Base-by-base conservation (phyloP, 2,329 filamentous ascomycete genomes). In the Paracorniculantispora psalliotae region DNA sequence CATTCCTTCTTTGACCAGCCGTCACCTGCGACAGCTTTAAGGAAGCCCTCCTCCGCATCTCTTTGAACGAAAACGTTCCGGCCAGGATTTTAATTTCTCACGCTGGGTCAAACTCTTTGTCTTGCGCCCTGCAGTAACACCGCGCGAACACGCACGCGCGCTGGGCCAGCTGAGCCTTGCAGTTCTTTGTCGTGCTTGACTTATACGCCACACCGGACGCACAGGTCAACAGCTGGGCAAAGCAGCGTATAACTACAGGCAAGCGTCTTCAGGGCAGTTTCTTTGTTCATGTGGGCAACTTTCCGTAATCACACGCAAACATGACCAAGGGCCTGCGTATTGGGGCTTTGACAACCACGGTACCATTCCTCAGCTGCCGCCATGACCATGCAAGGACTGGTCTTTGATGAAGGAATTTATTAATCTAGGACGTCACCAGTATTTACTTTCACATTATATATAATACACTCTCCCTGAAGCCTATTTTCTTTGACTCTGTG, bases 121-220 rank as follows among this genome's bases (percentile, higher is more conserved):
- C 10, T 4, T 37, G 33, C 7, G n/a, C n/a, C n/a, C n/a, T n/a
- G n/a, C n/a, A n/a, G n/a, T n/a, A n/a, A n/a, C n/a, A n/a, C n/a
- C n/a, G n/a, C n/a, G n/a, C n/a, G n/a, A n/a, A n/a, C n/a, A n/a
- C n/a, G n/a, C n/a, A n/a, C n/a, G n/a, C n/a, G n/a, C n/a, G n/a
- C n/a, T n/a, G n/a, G n/a, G n/a, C n/a, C n/a, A n/a, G n/a, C n/a
- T n/a, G n/a, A n/a, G n/a, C n/a, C n/a, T 33, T 33, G 30, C 6
- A 15, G 0, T 26, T 52, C 49, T 56, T 56, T 46, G 44, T 37
- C n/a, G n/a, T n/a, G 43, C 33, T 19, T 47, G 43, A 19, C 28
- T 15, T 37, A 47, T 23, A 48, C 53, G 53, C 53, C 53, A 56
- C 53, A 56, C 52, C 52, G 43, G 53, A 56, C 53, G 53, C 53